Percentiles rank a stretch among this genome's conserved stretches.
These are phyloP conservation scores for Novymonas esmeraldas DNA, from an alignment of 208 protist species.

Conservation along the genomic window DNA sequence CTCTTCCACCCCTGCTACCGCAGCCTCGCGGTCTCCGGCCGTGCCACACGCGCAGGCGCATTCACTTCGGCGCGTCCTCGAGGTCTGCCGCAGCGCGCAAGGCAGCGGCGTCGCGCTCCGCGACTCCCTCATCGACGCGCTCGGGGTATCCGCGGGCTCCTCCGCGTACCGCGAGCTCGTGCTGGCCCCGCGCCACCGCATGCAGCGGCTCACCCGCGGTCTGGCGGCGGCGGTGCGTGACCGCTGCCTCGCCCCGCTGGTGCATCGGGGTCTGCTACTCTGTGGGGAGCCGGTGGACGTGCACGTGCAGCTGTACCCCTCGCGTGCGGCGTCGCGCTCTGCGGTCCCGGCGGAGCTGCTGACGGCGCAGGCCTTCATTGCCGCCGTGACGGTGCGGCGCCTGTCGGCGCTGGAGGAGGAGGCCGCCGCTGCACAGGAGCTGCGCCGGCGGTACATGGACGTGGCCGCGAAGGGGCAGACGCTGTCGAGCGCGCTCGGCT, in stretches of 20 bases:
- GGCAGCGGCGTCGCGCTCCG: neutral
- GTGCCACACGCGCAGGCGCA: no score
- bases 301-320: slow-evolving; percentile 72
- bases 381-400: slow-evolving; percentile 55
- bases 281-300: slow-evolving; percentile 35
- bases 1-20: neutral
- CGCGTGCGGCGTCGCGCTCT: neutral
- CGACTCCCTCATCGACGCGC: slow-evolving; percentile 13
- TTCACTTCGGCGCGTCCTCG: slow-evolving; percentile 20
- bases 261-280: neutral
- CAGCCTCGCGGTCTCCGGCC: no score
- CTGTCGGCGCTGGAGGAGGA: slow-evolving; percentile 32
- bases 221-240: slow-evolving; percentile 14
- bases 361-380: slow-evolving; percentile 31
- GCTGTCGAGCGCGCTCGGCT: slow-evolving; percentile 49
- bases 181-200: slow-evolving; percentile 32
- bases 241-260: slow-evolving; percentile 9
- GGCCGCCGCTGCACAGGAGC: slow-evolving; percentile 27
- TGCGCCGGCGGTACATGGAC: slow-evolving; percentile 41
- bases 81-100: slow-evolving; percentile 3
- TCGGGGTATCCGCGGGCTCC: slow-evolving; percentile 44
- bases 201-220: slow-evolving; percentile 22
- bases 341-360: slow-evolving; percentile 6
- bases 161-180: slow-evolving; percentile 61
- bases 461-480: slow-evolving; percentile 72